These are phyloP conservation scores for Rosa hybrid DNA, from an alignment of 331 rosid species.

Conservation along the genomic window DNA sequence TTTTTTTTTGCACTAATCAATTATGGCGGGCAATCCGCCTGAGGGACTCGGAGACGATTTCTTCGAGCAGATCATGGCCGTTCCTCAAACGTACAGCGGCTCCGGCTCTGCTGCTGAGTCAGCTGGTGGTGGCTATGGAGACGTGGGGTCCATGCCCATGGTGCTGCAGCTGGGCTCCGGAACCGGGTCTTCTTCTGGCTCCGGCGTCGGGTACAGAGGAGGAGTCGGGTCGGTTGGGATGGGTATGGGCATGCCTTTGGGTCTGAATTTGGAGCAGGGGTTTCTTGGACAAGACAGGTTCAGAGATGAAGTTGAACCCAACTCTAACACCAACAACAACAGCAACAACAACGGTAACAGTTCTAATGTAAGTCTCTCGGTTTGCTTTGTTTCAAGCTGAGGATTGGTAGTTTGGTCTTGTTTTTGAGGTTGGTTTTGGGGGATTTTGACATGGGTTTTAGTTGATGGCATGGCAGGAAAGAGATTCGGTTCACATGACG, in stretches of 20 bases:
- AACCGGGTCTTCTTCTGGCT: slow-evolving; percentile 17
- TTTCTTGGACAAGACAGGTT: slow-evolving; percentile 59
- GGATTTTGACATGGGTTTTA: slow-evolving; percentile 4
- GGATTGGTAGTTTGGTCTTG: neutral
- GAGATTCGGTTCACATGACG: slow-evolving; percentile 64
- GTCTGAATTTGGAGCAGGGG: slow-evolving; percentile 76
- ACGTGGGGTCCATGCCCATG: slow-evolving; percentile 53
- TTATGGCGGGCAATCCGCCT: slow-evolving; percentile 73
- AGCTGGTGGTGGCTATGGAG: slow-evolving; percentile 35
- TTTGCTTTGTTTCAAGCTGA: neutral
- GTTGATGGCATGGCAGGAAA: slow-evolving; percentile 43
- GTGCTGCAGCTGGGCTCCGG: slow-evolving; percentile 61
- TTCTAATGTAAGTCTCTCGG: slow-evolving; percentile 42
- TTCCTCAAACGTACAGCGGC: slow-evolving; percentile 40
- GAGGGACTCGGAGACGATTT: slow-evolving; percentile 82
- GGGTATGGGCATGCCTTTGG: slow-evolving; percentile 71
- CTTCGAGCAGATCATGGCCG: slow-evolving; percentile 85
- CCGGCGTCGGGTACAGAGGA: slow-evolving; percentile 35
- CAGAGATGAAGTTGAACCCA: slow-evolving; percentile 41
- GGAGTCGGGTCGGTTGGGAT: slow-evolving; percentile 34
- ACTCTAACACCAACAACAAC: slow-evolving; percentile 27
- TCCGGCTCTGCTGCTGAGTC: slow-evolving; percentile 16
- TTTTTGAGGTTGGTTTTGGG: slow-evolving; percentile 4
- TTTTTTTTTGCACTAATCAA: neutral
- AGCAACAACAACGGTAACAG: slow-evolving; percentile 21